Conservation (phyloP, 352 stramenopile genomes). For the Pythium aquatile region DNA sequence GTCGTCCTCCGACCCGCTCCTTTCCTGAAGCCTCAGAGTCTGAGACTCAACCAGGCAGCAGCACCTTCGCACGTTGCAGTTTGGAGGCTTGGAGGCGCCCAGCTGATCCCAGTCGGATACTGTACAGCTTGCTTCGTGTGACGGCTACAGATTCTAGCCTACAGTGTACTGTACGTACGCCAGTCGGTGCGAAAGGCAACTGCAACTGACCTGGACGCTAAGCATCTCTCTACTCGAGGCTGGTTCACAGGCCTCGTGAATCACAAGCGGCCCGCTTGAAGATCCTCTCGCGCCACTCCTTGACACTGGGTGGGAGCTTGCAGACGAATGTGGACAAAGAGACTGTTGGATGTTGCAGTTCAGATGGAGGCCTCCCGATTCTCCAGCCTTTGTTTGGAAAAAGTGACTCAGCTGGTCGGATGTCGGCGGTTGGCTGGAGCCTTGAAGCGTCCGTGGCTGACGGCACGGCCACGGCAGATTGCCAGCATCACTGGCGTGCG, state of each 20-base stretch:
- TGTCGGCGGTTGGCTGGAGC: neutral
- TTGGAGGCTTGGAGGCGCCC: slow-evolving; percentile 2
- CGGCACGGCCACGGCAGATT: neutral
- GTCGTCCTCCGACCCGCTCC: neutral
- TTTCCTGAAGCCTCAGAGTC: neutral
- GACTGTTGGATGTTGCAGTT: slow-evolving; percentile 25
- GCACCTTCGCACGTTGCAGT: slow-evolving; percentile 28
- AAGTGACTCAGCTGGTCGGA: neutral
- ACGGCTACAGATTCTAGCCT: neutral
- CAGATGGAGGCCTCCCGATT: neutral
- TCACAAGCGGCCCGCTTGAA: slow-evolving; percentile 11
- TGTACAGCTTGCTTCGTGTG: neutral
- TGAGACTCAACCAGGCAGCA: neutral
- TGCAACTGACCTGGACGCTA: neutral
- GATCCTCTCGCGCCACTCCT: slow-evolving; percentile 7
- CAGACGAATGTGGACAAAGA: slow-evolving; percentile 15
- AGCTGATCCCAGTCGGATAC: slow-evolving; percentile 1
- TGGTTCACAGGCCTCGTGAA: too few relatives aligned
- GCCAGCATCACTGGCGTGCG: neutral
- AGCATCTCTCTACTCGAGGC: too few relatives aligned
- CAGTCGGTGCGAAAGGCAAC: neutral
- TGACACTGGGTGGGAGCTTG: slow-evolving; percentile 3
- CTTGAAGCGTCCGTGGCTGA: neutral
- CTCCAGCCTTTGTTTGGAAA: neutral
- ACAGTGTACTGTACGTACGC: too few relatives aligned